Conservation (phyloP, 2,329 filamentous ascomycete species). For the Leptographium procerum region DNA sequence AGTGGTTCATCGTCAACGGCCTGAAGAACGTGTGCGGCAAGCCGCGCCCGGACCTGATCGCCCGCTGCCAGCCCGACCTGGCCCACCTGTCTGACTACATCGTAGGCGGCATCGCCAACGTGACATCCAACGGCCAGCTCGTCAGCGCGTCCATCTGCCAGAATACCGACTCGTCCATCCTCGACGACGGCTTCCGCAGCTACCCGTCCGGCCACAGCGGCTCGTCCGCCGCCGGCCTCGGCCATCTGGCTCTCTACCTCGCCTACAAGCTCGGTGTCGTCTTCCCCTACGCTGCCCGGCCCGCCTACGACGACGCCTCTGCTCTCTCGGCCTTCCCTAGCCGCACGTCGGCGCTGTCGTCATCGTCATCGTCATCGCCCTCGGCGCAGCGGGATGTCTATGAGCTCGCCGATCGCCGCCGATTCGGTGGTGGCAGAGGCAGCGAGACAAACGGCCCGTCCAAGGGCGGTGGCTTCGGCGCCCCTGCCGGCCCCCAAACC, state of each 20-base stretch:
- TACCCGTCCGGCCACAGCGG: slow-evolving; percentile 72
- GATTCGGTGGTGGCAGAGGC: background rate
- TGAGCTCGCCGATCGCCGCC: slow-evolving; percentile 16
- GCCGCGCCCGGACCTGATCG: slow-evolving; percentile 51
- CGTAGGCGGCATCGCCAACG: slow-evolving; percentile 47
- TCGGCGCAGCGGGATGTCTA: slow-evolving; percentile 19
- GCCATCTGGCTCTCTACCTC: slow-evolving; percentile 80
- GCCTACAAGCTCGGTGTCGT: slow-evolving; percentile 71
- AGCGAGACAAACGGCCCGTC: background rate
- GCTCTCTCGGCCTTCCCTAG: slow-evolving; percentile 63
- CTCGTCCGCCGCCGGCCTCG: slow-evolving; percentile 64
- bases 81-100: slow-evolving; percentile 45
- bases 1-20: slow-evolving; percentile 73
- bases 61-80: slow-evolving; percentile 67
- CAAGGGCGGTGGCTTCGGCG: background rate
- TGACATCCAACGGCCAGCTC: slow-evolving; percentile 49
- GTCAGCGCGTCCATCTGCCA: slow-evolving; percentile 69
- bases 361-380: background rate
- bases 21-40: slow-evolving; percentile 84
- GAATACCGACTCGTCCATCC: slow-evolving; percentile 45
- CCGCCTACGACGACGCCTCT: slow-evolving; percentile 14
- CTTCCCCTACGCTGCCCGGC: slow-evolving; percentile 41
- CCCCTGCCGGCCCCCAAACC: slow-evolving; percentile 7
- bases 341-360: slow-evolving; percentile 34
- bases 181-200: slow-evolving; percentile 74